Base-by-base conservation (phyloP, 2,329 filamentous ascomycete genomes). In the Penicillium decumbens region DNA sequence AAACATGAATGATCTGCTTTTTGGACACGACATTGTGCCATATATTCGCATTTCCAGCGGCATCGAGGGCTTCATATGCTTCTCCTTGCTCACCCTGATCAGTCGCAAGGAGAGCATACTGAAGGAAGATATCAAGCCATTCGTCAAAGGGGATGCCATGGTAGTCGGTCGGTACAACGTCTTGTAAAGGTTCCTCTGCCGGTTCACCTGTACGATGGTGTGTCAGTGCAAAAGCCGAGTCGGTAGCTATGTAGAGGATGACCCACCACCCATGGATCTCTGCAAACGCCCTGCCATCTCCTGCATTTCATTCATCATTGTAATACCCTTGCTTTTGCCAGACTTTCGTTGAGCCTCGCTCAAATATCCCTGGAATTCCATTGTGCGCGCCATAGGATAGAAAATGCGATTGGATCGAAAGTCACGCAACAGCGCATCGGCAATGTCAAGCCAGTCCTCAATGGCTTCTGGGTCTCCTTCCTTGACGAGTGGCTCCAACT, bases 121-220 rank as follows among this genome's bases (percentile, higher is more conserved):
- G 88, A 30, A 95, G 79, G 65, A 98, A 95, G 0, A 95, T 78
- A 58, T 95, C 88, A 3, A 96, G 79, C 93, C 93, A 98, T 41
- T 83, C 80, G 50, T 84, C 77, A 64, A 97, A 95, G 0, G 83
- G 75, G 41, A 97, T 88, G 6, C 87, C 87, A 57, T 89, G 85
- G 64, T 89, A 91, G 51, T 79, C 76, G 41, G 69, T 69, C 2
- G 80, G 80, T 32, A 77, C 66, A 13, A 62, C 64, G 10, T 62
- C 62, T 20, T 62, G 60, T 4, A 63, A 45, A 18, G 57, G 54
- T 33, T 66, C 66, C 5, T 66, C 63, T 10, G 56, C 6, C 8
- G 57, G 44, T 13, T 49, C 57, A 9, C 61, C 64, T 65, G 32
- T 35, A 35, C 4, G 4, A 24, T 18, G 20, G 4, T 9, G n/a